Conservation (phyloP, 306 rosid species). For the Lathyrus oleraceus region DNA sequence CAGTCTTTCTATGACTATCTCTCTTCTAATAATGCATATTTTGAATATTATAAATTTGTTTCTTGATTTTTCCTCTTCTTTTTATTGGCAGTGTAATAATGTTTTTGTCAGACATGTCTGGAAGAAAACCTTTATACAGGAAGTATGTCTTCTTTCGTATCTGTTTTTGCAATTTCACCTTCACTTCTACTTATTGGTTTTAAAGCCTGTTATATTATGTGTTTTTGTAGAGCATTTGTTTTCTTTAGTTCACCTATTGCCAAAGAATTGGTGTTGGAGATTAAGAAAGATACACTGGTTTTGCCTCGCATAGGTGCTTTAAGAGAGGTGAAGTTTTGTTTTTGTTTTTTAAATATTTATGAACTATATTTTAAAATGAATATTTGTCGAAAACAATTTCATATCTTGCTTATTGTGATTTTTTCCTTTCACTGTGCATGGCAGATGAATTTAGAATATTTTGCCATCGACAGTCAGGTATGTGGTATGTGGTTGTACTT, state of each 20-base stretch:
- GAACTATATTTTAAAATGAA: constrained; percentile 31
- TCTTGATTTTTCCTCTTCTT: constrained; percentile 37
- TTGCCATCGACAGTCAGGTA: constrained; percentile 95
- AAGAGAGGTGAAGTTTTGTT: constrained; percentile 65
- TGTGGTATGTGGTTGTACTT: constrained; percentile 38
- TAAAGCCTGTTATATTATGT: constrained; percentile 33
- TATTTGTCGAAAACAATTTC: constrained; percentile 12
- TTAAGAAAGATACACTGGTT: constrained; percentile 69
- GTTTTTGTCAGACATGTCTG: constrained; percentile 95
- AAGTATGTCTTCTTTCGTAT: constrained; percentile 59
- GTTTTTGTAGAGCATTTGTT: constrained; percentile 81
- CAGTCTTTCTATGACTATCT: neutral
- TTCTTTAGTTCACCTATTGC: constrained; percentile 90
- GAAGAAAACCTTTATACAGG: constrained; percentile 87
- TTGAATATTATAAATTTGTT: constrained; percentile 16
- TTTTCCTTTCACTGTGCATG: constrained; percentile 35
- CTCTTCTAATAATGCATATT: constrained; percentile 19
- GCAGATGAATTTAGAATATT: constrained; percentile 98
- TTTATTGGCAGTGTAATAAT: constrained; percentile 66
- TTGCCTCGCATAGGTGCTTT: constrained; percentile 88
- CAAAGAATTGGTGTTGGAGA: constrained; percentile 63
- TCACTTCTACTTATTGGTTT: constrained; percentile 30
- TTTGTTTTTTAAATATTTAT: constrained; percentile 4
- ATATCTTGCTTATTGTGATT: constrained; percentile 26
- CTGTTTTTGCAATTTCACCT: constrained; percentile 15